Evolutionary conservation across 352 stramenopile species (phyloP).

Genomic region (Globisporangium barbulae): DNA sequence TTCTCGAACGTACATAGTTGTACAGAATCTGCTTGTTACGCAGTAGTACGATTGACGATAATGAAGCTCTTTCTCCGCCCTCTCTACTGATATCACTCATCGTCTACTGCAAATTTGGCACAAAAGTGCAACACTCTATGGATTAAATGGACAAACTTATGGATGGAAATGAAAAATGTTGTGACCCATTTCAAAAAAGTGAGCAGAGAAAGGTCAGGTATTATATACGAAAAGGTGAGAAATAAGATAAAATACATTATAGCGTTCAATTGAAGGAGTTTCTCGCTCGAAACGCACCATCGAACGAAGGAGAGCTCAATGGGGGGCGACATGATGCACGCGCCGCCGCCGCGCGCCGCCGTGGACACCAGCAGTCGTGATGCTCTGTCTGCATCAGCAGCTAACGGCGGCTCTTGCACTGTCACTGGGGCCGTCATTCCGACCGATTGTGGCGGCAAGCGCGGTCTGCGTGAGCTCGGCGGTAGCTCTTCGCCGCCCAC

Average conservation of each 20-base stretch:
- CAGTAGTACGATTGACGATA: background rate
- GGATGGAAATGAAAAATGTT: background rate
- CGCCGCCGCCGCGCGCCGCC: background rate
- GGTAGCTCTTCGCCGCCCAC: conserved; percentile 8
- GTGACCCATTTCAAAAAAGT: background rate
- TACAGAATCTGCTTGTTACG: no score
- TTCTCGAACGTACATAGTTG: background rate
- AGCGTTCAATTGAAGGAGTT: conserved; percentile 2
- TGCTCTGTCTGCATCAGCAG: background rate
- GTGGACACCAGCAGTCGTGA: background rate
- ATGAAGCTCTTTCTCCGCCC: background rate
- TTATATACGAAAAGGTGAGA: no score
- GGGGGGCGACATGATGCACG: conserved; percentile 2
- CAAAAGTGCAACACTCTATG: background rate
- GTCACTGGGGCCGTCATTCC: background rate
- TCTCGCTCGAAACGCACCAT: background rate
- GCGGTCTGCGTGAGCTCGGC: background rate
- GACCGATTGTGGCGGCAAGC: background rate
- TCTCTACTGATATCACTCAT: background rate
- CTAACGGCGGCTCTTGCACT: background rate
- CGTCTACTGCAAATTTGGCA: background rate
- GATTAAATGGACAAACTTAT: background rate
- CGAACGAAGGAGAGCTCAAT: background rate
- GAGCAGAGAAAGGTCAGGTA: background rate
- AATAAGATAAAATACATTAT: no score